These are phyloP conservation scores for Skeletonema grethae DNA, from an alignment of 108 stramenopile genomes.

Conservation along the genomic window DNA sequence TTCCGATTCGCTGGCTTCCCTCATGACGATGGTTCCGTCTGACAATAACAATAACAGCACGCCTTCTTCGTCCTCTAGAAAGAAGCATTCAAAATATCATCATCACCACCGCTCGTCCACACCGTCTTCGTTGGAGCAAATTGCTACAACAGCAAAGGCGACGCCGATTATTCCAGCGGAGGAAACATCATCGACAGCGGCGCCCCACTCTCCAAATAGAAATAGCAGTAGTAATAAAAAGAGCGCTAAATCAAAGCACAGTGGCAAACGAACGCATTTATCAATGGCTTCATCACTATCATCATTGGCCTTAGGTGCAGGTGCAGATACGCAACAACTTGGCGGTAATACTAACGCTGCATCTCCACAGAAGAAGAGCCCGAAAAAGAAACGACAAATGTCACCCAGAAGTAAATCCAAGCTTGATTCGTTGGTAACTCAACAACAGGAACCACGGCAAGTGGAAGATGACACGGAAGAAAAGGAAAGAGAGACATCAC, in stretches of 20 bases:
- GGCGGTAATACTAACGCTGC: not conserved
- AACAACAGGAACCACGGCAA: not conserved
- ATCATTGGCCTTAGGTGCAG: not conserved
- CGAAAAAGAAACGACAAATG: constrained; percentile 13
- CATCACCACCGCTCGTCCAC: not conserved
- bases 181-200: not conserved
- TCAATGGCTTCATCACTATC: not conserved
- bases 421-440: constrained; percentile 6
- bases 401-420: constrained; percentile 17
- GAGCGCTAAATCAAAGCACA: not conserved
- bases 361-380: constrained; percentile 3
- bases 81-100: not conserved
- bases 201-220: not conserved
- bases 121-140: not conserved
- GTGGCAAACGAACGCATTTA: not conserved
- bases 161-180: not conserved
- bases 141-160: not conserved
- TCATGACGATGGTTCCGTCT: not conserved
- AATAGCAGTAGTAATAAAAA: not conserved
- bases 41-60: not conserved
- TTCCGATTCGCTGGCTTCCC: constrained; percentile 17
- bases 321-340: not conserved
- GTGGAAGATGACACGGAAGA: not conserved
- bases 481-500: not conserved
- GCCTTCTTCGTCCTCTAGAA: constrained; percentile 4